These are phyloP conservation scores for Myxozyma mucilagina DNA, from an alignment of 805 yeast genomes.

Conservation along the genomic window DNA sequence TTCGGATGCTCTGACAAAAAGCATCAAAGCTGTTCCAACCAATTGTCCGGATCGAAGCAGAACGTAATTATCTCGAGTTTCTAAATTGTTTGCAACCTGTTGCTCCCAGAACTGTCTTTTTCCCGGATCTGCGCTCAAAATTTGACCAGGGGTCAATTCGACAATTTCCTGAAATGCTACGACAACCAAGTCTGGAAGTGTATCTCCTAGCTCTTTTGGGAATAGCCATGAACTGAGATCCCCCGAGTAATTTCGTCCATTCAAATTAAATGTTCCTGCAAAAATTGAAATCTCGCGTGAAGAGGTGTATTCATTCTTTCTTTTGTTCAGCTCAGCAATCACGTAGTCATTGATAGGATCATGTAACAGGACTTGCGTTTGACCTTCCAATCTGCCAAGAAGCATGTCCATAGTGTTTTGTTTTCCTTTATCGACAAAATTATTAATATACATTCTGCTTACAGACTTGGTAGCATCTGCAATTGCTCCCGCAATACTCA, in stretches of 20 bases:
- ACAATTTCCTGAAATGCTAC: slow-evolving; percentile 93
- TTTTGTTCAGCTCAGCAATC: slow-evolving; percentile 57
- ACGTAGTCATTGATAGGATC: slow-evolving; percentile 90
- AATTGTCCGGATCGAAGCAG: slow-evolving; percentile 81
- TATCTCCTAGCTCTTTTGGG: slow-evolving; percentile 51
- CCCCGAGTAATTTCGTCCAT: slow-evolving; percentile 61
- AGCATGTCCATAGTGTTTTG: slow-evolving; percentile 87
- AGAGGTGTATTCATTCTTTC: slow-evolving; percentile 57
- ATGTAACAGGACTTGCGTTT: slow-evolving; percentile 66
- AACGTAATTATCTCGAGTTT: slow-evolving; percentile 57
- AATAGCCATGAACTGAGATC: slow-evolving; percentile 80
- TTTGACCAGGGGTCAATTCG: slow-evolving; percentile 88
- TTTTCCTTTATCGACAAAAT: slow-evolving; percentile 87
- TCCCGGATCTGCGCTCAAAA: slow-evolving; percentile 80
- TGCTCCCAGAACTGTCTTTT: slow-evolving; percentile 78
- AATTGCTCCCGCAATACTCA: slow-evolving; percentile 96
- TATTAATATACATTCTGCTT: slow-evolving; percentile 90
- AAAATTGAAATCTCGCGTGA: slow-evolving; percentile 62
- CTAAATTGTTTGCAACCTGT: slow-evolving; percentile 61
- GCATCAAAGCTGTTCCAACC: slow-evolving; percentile 80
- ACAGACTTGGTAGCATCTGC: slow-evolving; percentile 97
- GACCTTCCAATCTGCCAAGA: slow-evolving; percentile 77
- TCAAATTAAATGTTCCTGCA: slow-evolving; percentile 84
- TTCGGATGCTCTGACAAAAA: slow-evolving; percentile 66
- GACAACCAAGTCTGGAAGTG: slow-evolving; percentile 76